Base-by-base conservation (phyloP, 1,284 basidiomycete species). In the Leccinum pachyderme region DNA sequence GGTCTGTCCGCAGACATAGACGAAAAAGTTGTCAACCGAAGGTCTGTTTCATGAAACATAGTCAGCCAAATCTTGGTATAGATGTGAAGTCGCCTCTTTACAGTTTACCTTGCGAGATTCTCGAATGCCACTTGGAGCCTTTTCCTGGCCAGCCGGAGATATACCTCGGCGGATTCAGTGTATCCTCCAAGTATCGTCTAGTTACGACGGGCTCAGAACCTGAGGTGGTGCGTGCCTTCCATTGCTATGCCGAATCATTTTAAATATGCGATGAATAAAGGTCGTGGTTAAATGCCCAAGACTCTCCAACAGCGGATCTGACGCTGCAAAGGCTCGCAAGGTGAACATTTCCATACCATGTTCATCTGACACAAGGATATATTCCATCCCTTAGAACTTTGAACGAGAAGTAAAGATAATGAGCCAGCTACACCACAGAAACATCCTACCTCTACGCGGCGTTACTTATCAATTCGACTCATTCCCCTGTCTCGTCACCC, bases 211-310 rank as follows among this genome's bases (percentile, higher is more conserved):
- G 47, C 22, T 22, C 32, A 28, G 35, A 49, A 12, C 60, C 57
- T 7, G 56, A 62, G 56, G 52, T 59, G 52, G 60, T 60, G n/a
- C 46, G 59, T 5, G 22, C n/a, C 18, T 25, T 24, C 4, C 8
- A 18, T 7, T 7, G 39, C 15, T 22, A 24, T 29, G 7, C 1
- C 31, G 6, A 15, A 7, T 1, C 25, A 6, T 11, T 12, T 48
- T 27, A 9, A 5, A 12, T 7, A 2, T 32, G 6, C 39, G 31
- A 59, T 15, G 18, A 28, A 32, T 25, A 1, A 12, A 60, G 60
- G 59, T 61, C 15, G 50, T 48, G 13, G 43, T 60, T 22, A 60
- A 60, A 32, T 50, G 60, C n/a, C 52, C 59, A 0, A 59, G 59
- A 13, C 7, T 51, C 13, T 5, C 24, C 25, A 39, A 54, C 12